phyloP scores from a whole-genome alignment of 2,329 filamentous ascomycete species.

The Monilinia aucupariae region DNA sequence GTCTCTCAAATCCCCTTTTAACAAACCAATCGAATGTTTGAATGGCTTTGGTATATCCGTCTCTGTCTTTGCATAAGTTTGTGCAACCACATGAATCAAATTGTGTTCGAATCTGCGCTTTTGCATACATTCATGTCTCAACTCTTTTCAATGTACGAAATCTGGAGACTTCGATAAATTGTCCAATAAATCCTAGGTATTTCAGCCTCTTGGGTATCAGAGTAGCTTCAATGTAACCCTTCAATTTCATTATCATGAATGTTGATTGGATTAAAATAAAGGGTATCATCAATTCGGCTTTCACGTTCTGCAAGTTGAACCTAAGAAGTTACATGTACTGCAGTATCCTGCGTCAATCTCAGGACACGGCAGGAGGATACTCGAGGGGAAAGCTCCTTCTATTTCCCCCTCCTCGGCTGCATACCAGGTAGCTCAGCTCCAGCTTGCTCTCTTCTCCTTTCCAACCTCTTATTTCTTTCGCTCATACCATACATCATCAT shows the following conservation, averaged over 20 bases:
- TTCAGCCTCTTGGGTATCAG: conserved; percentile 1
- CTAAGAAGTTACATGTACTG: background rate
- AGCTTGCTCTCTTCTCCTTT: background rate
- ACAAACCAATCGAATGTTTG: background rate
- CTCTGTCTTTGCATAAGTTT: background rate
- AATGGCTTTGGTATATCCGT: conserved; percentile 2
- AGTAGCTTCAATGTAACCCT: background rate
- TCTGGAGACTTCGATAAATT: background rate
- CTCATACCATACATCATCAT: background rate
- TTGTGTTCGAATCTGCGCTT: background rate
- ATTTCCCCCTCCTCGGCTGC: background rate
- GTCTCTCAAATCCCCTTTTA: background rate
- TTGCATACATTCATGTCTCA: conserved; percentile 7
- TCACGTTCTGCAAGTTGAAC: background rate
- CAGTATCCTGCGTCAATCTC: background rate
- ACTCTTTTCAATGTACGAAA: background rate
- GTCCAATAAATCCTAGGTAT: background rate
- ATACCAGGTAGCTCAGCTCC: background rate
- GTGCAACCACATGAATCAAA: background rate
- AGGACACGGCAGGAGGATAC: background rate
- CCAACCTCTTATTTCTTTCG: background rate
- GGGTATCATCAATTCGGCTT: background rate
- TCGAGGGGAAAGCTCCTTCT: background rate
- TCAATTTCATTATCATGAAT: background rate
- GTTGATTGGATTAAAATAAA: conserved; percentile 3